These are phyloP conservation scores for Colletotrichum melonis DNA, from an alignment of 2,329 filamentous ascomycete genomes.

Conservation along the genomic window DNA sequence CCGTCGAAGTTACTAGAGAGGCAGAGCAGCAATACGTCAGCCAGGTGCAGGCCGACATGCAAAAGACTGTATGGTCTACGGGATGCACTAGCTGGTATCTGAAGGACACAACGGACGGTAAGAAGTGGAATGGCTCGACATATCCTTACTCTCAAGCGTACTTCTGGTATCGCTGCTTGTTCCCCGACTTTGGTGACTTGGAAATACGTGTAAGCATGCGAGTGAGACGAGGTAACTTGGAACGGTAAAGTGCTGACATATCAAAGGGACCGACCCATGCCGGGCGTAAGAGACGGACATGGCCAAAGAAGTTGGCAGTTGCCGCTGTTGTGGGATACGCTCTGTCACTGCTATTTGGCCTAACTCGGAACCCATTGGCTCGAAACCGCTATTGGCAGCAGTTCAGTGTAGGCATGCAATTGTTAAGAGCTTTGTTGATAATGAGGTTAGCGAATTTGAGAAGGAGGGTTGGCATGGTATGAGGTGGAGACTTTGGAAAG, in stretches of 20 bases:
- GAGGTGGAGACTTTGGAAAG: not conserved
- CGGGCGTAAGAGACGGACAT: not conserved
- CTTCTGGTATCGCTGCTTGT: slow-evolving; percentile 51
- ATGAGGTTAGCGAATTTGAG: not conserved
- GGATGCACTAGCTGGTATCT: slow-evolving; percentile 53
- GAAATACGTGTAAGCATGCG: slow-evolving; percentile 44
- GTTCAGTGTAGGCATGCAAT: not conserved
- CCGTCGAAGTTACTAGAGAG: slow-evolving; percentile 45
- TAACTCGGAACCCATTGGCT: not conserved
- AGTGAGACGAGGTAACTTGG: too few species aligned
- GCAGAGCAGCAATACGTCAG: slow-evolving; percentile 49
- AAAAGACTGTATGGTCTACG: slow-evolving; percentile 44
- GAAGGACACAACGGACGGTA: slow-evolving; percentile 38
- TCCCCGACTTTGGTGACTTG: slow-evolving; percentile 48
- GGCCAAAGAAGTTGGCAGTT: not conserved
- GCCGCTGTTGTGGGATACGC: not conserved
- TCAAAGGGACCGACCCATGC: not conserved
- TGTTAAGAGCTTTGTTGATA: not conserved
- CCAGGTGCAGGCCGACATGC: slow-evolving; percentile 46
- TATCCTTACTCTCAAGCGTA: slow-evolving; percentile 50
- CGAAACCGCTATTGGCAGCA: not conserved
- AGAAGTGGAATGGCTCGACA: slow-evolving; percentile 47
- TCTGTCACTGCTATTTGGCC: not conserved
- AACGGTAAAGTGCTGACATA: not conserved
- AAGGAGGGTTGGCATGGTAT: not conserved